phyloP scores from a whole-genome alignment of 202 grass and related monocot genomes.

The Schoenoplectus tabernaemontani region DNA sequence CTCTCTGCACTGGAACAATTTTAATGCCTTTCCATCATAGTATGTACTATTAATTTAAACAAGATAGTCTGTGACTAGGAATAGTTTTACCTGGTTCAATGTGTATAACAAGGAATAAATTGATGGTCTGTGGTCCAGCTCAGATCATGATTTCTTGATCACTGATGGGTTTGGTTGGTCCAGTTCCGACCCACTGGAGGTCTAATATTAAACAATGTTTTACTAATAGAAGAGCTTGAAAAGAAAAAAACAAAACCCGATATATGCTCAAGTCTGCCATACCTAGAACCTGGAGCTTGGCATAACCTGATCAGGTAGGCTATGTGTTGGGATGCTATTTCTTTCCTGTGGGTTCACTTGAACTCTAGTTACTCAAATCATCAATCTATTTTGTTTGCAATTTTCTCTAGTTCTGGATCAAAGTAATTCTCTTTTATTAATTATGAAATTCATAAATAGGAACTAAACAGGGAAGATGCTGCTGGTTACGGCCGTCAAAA shows the following conservation, averaged over 20 bases:
- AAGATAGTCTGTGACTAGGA: neutral
- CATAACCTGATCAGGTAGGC: neutral
- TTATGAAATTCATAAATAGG: slow-evolving; percentile 31
- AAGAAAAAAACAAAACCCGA: neutral
- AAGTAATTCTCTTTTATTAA: slow-evolving; percentile 8
- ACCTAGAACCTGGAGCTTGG: neutral
- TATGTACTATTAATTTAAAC: neutral
- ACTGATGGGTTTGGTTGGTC: neutral
- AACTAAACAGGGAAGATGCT: slow-evolving; percentile 71
- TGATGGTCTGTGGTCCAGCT: neutral
- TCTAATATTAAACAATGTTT: too few relatives aligned
- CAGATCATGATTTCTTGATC: neutral
- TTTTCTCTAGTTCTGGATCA: neutral
- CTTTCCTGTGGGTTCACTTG: neutral
- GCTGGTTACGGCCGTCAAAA: slow-evolving; percentile 62
- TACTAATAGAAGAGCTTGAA: too few relatives aligned
- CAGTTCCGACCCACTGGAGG: too few relatives aligned
- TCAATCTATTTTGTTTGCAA: neutral
- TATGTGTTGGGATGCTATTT: neutral
- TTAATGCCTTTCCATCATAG: neutral
- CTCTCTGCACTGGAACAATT: neutral
- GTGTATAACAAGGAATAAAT: neutral
- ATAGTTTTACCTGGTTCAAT: too few relatives aligned
- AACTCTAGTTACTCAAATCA: neutral
- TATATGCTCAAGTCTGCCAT: neutral